Conservation (phyloP, 2,329 filamentous ascomycete species). For the Talaromyces marneffei region DNA sequence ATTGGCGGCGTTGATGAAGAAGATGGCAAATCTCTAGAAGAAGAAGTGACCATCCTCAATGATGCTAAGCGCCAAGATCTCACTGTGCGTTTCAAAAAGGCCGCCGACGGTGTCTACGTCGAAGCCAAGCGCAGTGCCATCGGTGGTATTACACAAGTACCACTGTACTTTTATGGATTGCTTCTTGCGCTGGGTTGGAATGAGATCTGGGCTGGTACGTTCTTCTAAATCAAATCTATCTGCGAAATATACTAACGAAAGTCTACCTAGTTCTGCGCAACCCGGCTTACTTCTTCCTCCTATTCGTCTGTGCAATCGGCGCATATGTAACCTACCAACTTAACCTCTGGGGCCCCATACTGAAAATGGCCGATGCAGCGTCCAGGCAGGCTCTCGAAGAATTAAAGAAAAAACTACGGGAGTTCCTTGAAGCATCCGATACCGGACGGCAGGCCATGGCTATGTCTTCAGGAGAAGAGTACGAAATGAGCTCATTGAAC, state of each 20-base stretch:
- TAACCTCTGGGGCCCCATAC: conserved; percentile 91
- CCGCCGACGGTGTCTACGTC: conserved; percentile 93
- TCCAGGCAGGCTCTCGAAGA: conserved; percentile 81
- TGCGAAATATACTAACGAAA: neutral
- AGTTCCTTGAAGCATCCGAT: conserved; percentile 84
- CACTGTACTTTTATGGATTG: conserved; percentile 87
- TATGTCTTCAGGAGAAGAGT: conserved; percentile 59
- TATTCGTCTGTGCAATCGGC: conserved; percentile 68
- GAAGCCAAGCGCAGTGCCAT: conserved; percentile 97
- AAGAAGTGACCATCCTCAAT: conserved; percentile 91
- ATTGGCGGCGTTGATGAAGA: conserved; percentile 95
- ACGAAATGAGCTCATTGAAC: conserved; percentile 48
- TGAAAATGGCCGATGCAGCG: conserved; percentile 90
- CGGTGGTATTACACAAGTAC: conserved; percentile 88
- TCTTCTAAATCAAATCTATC: neutral
- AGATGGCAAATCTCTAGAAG: conserved; percentile 87
- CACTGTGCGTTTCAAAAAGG: conserved; percentile 94
- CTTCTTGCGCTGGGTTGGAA: conserved; percentile 96
- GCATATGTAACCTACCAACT: conserved; percentile 89
- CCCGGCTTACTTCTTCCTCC: conserved; percentile 83
- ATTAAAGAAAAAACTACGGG: conserved; percentile 81
- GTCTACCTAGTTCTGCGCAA: conserved; percentile 71
- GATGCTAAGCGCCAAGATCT: conserved; percentile 88
- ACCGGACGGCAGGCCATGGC: conserved; percentile 76
- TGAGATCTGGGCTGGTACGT: conserved; percentile 85